These are phyloP conservation scores for Eustoma russellianum DNA, from an alignment of 257 asterid species.

Conservation along the genomic window DNA sequence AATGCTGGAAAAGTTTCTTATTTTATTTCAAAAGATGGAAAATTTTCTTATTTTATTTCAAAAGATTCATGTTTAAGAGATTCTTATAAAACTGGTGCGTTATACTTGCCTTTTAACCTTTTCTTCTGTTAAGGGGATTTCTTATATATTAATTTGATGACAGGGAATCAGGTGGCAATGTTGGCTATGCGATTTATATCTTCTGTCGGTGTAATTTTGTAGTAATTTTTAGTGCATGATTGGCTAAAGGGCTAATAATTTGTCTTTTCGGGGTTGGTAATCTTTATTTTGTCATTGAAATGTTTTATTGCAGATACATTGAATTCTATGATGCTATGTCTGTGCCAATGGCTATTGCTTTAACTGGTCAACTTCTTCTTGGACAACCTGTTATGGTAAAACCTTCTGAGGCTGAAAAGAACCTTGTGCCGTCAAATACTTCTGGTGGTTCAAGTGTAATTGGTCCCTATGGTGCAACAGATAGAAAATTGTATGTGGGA, in stretches of 20 bases:
- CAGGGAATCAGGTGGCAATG: too few relatives aligned
- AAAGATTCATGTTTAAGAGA: too few relatives aligned
- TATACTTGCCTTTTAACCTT: too few relatives aligned
- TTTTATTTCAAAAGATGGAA: too few relatives aligned
- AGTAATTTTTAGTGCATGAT: not conserved
- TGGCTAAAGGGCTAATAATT: too few relatives aligned
- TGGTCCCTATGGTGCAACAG: constrained; percentile 91
- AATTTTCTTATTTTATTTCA: too few relatives aligned
- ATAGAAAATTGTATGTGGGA: constrained; percentile 88
- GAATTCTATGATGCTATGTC: constrained; percentile 96
- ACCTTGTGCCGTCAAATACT: constrained; percentile 87
- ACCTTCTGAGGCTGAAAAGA: constrained; percentile 99
- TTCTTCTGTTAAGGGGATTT: too few relatives aligned
- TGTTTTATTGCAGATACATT: constrained; percentile 54
- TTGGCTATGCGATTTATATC: too few relatives aligned
- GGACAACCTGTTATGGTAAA: constrained; percentile 99
- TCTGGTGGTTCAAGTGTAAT: constrained; percentile 59
- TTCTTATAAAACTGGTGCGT: too few relatives aligned
- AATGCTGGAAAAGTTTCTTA: too few relatives aligned
- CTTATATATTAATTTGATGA: too few relatives aligned
- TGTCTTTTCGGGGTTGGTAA: too few relatives aligned
- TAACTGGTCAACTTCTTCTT: constrained; percentile 81
- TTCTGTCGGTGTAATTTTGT: not conserved
- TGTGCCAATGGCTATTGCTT: constrained; percentile 97
- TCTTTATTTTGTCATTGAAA: not conserved